These are phyloP conservation scores for Acanthamoeba lenticulata DNA, from an alignment of 208 protist genomes.

Conservation along the genomic window DNA sequence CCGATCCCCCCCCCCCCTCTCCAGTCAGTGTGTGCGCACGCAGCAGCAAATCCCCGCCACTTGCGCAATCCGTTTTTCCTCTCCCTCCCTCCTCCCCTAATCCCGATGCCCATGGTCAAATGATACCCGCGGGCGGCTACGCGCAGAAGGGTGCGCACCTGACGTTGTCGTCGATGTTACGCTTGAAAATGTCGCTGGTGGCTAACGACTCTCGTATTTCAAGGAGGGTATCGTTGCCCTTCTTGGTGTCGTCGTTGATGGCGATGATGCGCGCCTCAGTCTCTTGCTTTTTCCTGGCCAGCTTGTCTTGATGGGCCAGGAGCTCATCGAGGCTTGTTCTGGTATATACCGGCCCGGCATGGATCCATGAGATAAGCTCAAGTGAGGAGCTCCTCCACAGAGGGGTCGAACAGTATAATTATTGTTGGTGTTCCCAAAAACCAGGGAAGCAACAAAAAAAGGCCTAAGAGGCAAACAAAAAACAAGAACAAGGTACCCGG, in stretches of 20 bases:
- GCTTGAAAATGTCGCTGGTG: neutral
- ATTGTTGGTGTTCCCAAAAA: neutral
- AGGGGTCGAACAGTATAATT: too few relatives aligned
- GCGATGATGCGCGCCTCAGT: neutral
- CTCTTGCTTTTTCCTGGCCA: neutral
- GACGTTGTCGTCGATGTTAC: conserved; percentile 48
- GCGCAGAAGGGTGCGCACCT: neutral
- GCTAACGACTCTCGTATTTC: neutral
- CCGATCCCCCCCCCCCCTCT: too few relatives aligned
- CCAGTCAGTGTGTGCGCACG: too few relatives aligned
- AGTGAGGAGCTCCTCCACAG: too few relatives aligned
- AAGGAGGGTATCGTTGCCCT: neutral
- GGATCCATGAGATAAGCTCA: too few relatives aligned
- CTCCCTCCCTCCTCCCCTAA: too few relatives aligned
- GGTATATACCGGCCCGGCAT: too few relatives aligned
- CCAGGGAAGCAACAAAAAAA: neutral
- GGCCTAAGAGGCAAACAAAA: neutral
- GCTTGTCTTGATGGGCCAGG: neutral
- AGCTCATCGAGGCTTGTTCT: neutral
- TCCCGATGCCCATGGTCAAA: neutral
- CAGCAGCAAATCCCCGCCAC: too few relatives aligned
- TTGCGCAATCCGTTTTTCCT: too few relatives aligned
- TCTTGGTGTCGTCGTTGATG: neutral
- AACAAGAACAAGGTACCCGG: neutral
- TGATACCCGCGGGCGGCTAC: too few relatives aligned